Evolutionary conservation across 306 rosid species (phyloP), one percentile per base, ranked within the genome.

Genomic region (Chamaecrista fasciculata): DNA sequence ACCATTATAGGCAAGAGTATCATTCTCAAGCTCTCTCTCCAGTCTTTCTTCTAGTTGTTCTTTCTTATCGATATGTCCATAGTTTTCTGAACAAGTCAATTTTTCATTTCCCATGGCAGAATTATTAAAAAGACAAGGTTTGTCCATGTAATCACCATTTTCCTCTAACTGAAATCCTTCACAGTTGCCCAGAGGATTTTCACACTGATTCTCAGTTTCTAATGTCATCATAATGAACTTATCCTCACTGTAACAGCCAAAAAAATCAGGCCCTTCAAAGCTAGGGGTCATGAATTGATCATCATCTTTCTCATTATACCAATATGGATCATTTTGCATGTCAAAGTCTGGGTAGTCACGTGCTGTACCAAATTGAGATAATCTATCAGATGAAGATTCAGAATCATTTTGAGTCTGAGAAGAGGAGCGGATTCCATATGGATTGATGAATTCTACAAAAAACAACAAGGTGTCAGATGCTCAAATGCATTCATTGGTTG

Each of bases 351-450:
- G 88, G 86, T 89, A 89, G 70, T 95, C 92, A 0, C 97, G 97
- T 0, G 99, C 99, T 0, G 97, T 91, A 78, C 92, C 99, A 11
- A 95, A 95, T 43, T 95, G 97, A 43, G 99, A 91, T 71, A 86
- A 60, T 48, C 86, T 79, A 57, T 90, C 98, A 8, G 99, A 89
- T 7, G 97, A 89, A 48, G 92, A 79, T 3, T 78, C 89, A 4
- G 95, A 89, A 76, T 76, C 80, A 65, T 75, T 88, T 48, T 73
- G 66, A 11, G 66, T 60, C 23, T 60, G 92, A 50, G 92, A 84
- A 0, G 87, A 66, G 10, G 95, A 91, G 20, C 80, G 86, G 57
- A 87, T 74, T 46, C 99, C 99, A 77, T 91, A 91, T 3, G 97
- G 97, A 83, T 95, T 91, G 52, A 89, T 71, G 57, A 95, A 95